These are phyloP conservation scores for Cystofilobasidium bisporidii DNA, from an alignment of 768 basidiomycete genomes.

Conservation along the genomic window DNA sequence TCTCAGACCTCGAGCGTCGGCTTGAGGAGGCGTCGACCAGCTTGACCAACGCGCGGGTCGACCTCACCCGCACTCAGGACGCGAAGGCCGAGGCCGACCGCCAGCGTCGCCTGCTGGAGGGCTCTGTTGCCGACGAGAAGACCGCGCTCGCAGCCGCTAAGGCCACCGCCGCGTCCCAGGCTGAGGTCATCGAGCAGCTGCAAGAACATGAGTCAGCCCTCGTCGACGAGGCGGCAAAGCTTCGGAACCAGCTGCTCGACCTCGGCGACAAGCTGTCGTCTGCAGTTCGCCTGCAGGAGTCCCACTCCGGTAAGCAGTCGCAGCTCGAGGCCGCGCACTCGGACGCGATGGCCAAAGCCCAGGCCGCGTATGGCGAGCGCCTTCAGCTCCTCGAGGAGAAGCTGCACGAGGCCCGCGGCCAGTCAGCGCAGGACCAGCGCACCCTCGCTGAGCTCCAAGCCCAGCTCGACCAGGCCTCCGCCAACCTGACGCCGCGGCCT, in stretches of 20 bases:
- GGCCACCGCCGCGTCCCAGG: not conserved
- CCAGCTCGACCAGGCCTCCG: not conserved
- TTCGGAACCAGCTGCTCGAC: not conserved
- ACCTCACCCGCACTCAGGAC: not conserved
- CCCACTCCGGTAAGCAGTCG: not conserved
- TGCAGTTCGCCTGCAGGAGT: slow-evolving; percentile 4
- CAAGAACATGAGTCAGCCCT: not conserved
- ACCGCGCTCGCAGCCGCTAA: not conserved
- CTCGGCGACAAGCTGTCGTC: slow-evolving; percentile 2
- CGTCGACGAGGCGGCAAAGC: not conserved
- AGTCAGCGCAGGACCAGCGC: not conserved
- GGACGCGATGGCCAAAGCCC: not conserved
- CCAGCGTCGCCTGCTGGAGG: not conserved
- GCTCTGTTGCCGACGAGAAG: not conserved
- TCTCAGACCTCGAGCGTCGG: not conserved
- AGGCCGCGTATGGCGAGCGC: not conserved
- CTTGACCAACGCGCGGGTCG: not conserved
- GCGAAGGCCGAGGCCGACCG: not conserved
- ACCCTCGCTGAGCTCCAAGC: not conserved
- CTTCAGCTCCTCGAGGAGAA: not conserved
- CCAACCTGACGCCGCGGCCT: not conserved
- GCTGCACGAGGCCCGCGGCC: slow-evolving; percentile 9
- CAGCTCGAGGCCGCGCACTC: slow-evolving; percentile 16
- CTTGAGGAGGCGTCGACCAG: not conserved
- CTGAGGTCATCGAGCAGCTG: not conserved